These are phyloP conservation scores for Capsella bursapastoris DNA, from an alignment of 345 rosid genomes.

Conservation along the genomic window DNA sequence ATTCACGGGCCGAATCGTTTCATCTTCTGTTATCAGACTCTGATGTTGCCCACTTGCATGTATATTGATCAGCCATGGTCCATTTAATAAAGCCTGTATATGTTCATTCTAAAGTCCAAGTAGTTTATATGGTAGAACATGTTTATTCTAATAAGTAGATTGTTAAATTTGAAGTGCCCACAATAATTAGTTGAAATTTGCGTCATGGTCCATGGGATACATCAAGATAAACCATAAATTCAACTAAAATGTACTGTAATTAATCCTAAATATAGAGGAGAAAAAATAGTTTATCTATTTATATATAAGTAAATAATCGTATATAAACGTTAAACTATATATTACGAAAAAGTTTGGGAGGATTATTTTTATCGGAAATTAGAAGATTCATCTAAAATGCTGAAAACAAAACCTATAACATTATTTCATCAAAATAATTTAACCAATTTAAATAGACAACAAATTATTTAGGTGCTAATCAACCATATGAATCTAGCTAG, in stretches of 20 bases:
- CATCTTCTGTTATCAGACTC: neutral
- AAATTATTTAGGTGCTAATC: neutral
- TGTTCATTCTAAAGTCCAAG: constrained; percentile 11
- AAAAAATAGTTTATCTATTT: too few species aligned
- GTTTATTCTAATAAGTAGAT: neutral
- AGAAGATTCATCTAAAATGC: neutral
- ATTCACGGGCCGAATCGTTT: neutral
- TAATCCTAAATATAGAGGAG: neutral
- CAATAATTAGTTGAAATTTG: neutral
- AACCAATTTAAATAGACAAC: neutral
- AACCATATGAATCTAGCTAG: constrained; percentile 22
- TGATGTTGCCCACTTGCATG: neutral
- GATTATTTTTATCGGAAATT: too few species aligned
- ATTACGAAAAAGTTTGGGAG: neutral
- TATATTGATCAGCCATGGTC: neutral
- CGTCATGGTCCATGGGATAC: neutral
- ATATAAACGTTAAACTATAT: neutral
- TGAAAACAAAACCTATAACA: too few species aligned
- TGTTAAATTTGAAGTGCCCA: neutral
- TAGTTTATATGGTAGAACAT: neutral
- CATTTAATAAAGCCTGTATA: neutral
- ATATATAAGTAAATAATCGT: too few species aligned
- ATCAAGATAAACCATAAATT: neutral
- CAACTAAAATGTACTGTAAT: neutral
- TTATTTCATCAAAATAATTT: neutral